Base-by-base conservation (phyloP, 208 protist species). In the Leptomonas pyrrhocoris region DNA sequence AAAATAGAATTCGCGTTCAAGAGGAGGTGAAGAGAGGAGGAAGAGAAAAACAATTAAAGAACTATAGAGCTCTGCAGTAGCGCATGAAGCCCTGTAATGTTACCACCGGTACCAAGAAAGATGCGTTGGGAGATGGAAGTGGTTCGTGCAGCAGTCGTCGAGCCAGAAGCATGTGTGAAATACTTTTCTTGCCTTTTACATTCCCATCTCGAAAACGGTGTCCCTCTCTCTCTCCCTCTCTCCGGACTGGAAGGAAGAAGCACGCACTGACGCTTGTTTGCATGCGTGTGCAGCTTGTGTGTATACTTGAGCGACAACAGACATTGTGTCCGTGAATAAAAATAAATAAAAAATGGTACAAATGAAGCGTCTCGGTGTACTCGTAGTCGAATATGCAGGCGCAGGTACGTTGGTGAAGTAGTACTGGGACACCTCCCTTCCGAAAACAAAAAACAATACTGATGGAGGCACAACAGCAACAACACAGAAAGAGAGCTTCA, bases 331-430 rank as follows among this genome's bases (percentile, higher is more conserved):
- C 25, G 38, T 36, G 18, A 63, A 69, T 19, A 15, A 56, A 51
- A 21, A 60, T 19, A 43, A 60, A 12, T 9, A 36, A 68, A 68
- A 53, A 19, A 27, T 61, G 61, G 27, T 65, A 57, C 40, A 57
- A 51, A 55, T 11, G n/a, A 75, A 63, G 31, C 43, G 50, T 49
- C 40, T 28, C 9, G 9, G 21, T 31, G 55, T 31, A 45, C 36
- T 19, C 21, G 31, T 34, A 43, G 9, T 31, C 19, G 11, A 36
- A 21, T 5, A 61, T 30, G 51, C 40, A 42, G 12, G n/a, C 27
- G 55, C 36, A 21, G 9, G 34, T 28, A n/a, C 28, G 34, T 28
- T 2, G 36, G 54, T 63, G 57, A 63, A 63, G 18, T 13, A 66
- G 43, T 50, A 43, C 38, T 7, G 3, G 23, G 34, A 18, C 54